A percentile compares a stretch with the other conserved stretches of the same genome.
phyloP scores from a whole-genome alignment of 306 rosid genomes.

The Dicorynia guianensis region DNA sequence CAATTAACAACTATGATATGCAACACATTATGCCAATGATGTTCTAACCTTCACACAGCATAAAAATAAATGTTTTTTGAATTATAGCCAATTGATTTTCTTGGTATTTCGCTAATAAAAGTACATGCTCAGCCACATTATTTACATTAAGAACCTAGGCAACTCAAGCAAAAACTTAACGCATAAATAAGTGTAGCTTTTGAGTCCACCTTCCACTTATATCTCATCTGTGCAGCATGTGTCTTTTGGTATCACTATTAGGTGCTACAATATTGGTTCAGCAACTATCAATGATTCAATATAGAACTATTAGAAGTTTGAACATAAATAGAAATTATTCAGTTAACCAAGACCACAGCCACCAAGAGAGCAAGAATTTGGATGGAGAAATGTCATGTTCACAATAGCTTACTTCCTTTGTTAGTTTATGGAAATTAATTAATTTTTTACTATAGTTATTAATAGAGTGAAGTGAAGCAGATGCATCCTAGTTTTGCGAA shows the following conservation, averaged over 20 bases:
- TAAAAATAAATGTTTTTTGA: not conserved
- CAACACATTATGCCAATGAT: slow-evolving; percentile 3
- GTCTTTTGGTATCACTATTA: slow-evolving; percentile 1
- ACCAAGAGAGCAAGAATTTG: not conserved
- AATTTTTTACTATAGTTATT: not conserved
- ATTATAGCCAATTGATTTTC: slow-evolving; percentile 13
- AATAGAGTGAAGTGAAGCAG: not conserved
- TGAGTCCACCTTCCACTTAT: slow-evolving; percentile 12
- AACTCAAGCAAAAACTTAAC: not conserved
- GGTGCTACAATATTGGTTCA: not conserved
- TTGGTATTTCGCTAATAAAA: slow-evolving; percentile 1
- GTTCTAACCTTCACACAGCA: not conserved
- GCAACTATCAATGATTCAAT: not conserved
- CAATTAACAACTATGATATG: too few species aligned
- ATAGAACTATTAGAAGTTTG: not conserved
- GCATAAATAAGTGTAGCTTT: not conserved
- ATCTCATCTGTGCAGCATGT: not conserved
- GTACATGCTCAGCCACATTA: slow-evolving; percentile 1
- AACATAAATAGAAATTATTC: not conserved
- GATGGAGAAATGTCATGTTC: not conserved
- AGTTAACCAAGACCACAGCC: not conserved
- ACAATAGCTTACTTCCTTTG: not conserved
- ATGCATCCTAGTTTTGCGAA: not conserved
- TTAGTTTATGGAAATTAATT: not conserved
- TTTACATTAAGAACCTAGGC: slow-evolving; percentile 31